Percentiles rank a stretch among this genome's conserved stretches.
phyloP scores from a whole-genome alignment of 306 rosid species.

The Dryas alaskensis region DNA sequence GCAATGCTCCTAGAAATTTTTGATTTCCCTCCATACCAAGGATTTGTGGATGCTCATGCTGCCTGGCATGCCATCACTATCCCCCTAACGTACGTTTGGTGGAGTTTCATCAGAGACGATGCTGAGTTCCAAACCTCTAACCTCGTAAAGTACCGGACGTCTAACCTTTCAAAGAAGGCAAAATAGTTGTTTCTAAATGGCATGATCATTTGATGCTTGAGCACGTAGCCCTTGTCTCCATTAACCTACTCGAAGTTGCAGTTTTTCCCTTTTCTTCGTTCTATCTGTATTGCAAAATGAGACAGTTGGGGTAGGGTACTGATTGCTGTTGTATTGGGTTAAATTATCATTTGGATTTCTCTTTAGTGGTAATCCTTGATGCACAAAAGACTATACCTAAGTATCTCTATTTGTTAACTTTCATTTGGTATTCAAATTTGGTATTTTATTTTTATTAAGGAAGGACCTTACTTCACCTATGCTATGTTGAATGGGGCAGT shows the following conservation, averaged over 20 bases:
- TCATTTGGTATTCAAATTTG: not conserved
- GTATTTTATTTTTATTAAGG: too few species aligned
- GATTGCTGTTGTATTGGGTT: not conserved
- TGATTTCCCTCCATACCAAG: conserved; percentile 69
- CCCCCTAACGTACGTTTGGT: conserved; percentile 72
- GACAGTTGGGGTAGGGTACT: not conserved
- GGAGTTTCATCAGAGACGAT: conserved; percentile 81
- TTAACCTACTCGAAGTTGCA: not conserved
- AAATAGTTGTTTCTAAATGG: conserved; percentile 37
- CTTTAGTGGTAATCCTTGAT: not conserved
- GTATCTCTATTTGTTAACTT: not conserved
- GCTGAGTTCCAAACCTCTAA: conserved; percentile 45
- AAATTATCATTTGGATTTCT: not conserved
- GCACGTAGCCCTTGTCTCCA: not conserved
- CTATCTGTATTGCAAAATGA: not conserved
- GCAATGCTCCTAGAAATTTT: conserved; percentile 60
- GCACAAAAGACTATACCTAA: not conserved
- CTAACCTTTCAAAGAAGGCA: conserved; percentile 44
- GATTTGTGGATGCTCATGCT: conserved; percentile 66
- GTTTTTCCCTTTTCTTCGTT: not conserved
- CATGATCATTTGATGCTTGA: not conserved
- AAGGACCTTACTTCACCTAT: too few species aligned
- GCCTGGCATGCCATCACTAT: conserved; percentile 71
- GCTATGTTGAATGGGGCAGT: too few species aligned
- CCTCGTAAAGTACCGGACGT: conserved; percentile 6